Percentiles rank a stretch among this genome's conserved stretches.
Evolutionary conservation across 1,139 yeast species (phyloP).

Genomic region (Debaryomyces nepalensis): DNA sequence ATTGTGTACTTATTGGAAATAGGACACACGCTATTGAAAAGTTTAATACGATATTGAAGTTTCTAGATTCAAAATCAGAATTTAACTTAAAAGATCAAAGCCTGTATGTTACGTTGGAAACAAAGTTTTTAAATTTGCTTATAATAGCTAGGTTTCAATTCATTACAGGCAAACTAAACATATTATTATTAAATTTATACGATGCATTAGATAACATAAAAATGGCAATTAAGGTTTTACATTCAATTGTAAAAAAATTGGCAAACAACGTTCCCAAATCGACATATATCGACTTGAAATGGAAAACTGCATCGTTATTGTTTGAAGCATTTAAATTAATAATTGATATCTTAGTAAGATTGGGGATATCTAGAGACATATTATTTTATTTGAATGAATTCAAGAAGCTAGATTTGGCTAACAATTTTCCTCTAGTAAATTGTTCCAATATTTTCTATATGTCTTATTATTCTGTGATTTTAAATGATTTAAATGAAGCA

Average conservation of each 20-base stretch:
- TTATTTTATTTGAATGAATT: constrained; percentile 55
- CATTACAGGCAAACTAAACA: constrained; percentile 30
- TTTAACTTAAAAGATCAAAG: constrained; percentile 26
- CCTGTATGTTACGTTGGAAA: constrained; percentile 22
- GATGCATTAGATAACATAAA: constrained; percentile 37
- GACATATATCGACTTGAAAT: constrained; percentile 31
- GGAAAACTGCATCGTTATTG: constrained; percentile 41
- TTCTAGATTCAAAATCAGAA: constrained; percentile 34
- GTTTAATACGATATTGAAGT: constrained; percentile 27
- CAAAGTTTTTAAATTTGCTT: constrained; percentile 39
- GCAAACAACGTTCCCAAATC: constrained; percentile 28
- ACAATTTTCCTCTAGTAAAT: constrained; percentile 32
- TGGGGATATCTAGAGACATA: constrained; percentile 61
- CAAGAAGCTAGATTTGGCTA: constrained; percentile 36
- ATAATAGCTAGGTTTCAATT: constrained; percentile 41
- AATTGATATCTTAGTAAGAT: constrained; percentile 39
- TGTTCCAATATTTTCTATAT: constrained; percentile 29
- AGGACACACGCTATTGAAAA: constrained; percentile 26
- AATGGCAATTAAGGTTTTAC: constrained; percentile 45
- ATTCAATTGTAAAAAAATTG: constrained; percentile 46
- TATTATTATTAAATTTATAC: constrained; percentile 19
- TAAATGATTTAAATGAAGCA: constrained; percentile 16
- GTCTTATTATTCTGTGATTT: constrained; percentile 21
- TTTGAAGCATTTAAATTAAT: constrained; percentile 39
- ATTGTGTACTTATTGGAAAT: constrained; percentile 23